phyloP scores from a whole-genome alignment of 179 eudicot species.

The Spinacia oleracea region DNA sequence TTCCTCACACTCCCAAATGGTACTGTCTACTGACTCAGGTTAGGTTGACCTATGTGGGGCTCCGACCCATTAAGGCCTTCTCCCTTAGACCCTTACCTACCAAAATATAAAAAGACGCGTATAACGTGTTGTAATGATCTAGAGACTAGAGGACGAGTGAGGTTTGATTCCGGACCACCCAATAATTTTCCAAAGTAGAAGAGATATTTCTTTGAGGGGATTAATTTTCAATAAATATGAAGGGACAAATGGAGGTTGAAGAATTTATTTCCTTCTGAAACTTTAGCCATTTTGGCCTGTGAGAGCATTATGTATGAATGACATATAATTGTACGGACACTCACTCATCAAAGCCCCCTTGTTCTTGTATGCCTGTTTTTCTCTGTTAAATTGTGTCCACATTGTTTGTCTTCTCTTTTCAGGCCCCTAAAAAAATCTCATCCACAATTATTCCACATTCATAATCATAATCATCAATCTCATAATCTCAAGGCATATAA shows the following conservation, averaged over 20 bases:
- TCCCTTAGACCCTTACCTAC: no score
- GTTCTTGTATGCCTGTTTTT: background rate
- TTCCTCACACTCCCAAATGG: no score
- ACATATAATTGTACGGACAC: slow-evolving; percentile 17
- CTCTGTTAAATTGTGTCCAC: background rate
- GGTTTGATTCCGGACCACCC: background rate
- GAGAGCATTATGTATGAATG: slow-evolving; percentile 15
- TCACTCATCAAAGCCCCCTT: background rate
- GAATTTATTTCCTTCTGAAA: slow-evolving; percentile 33
- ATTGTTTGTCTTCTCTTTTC: slow-evolving; percentile 1
- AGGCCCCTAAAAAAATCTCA: background rate
- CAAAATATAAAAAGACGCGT: background rate
- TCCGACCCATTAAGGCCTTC: no score
- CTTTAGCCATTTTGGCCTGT: slow-evolving; percentile 28
- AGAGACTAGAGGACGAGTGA: background rate
- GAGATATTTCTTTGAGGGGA: background rate
- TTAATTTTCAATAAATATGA: slow-evolving; percentile 37
- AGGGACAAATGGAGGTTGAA: slow-evolving; percentile 43
- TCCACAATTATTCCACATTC: slow-evolving; percentile 18
- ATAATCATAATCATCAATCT: slow-evolving; percentile 24
- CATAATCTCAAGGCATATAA: slow-evolving; percentile 19
- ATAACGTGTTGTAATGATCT: background rate
- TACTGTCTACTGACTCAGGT: no score
- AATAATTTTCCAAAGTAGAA: background rate
- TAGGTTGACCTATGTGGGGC: no score